Evolutionary conservation across 495 filamentous ascomycete genomes (phyloP).

Genomic region (Penicillium canescens): DNA sequence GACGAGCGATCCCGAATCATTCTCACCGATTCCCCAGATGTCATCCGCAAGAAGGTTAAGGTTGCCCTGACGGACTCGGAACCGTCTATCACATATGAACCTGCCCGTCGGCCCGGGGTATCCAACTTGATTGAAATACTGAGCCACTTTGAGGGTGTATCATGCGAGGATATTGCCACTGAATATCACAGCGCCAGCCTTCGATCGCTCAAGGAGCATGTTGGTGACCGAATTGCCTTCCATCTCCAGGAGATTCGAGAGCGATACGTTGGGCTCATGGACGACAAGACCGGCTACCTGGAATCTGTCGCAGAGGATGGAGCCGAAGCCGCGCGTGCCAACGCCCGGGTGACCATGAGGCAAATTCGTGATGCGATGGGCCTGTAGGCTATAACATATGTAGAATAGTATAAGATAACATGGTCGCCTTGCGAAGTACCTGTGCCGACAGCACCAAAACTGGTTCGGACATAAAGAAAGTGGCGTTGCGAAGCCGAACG

Average conservation of each 20-base stretch:
- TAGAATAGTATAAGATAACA: not conserved
- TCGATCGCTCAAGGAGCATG: constrained; percentile 63
- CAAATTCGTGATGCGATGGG: constrained; percentile 64
- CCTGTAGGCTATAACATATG: constrained; percentile 30
- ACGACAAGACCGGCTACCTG: constrained; percentile 51
- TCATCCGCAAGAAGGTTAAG: constrained; percentile 66
- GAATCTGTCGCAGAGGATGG: constrained; percentile 62
- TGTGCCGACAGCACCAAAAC: no score
- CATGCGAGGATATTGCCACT: constrained; percentile 56
- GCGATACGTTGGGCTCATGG: constrained; percentile 55
- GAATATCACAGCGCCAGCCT: constrained; percentile 53
- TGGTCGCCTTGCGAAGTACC: not conserved
- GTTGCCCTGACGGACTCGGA: constrained; percentile 76
- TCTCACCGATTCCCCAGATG: constrained; percentile 64
- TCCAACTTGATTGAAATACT: constrained; percentile 82
- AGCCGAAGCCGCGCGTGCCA: constrained; percentile 57
- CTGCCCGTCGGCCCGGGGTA: constrained; percentile 69
- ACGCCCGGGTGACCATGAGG: constrained; percentile 67
- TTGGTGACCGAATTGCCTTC: constrained; percentile 53
- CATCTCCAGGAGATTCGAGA: constrained; percentile 62
- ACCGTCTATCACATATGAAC: constrained; percentile 68
- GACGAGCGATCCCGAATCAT: constrained; percentile 74
- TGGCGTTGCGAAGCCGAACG: not conserved
- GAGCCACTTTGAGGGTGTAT: constrained; percentile 58
- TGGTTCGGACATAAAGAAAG: no score